Evolutionary conservation across 2,329 filamentous ascomycete genomes (phyloP).

Genomic region (Apiospora hydei): DNA sequence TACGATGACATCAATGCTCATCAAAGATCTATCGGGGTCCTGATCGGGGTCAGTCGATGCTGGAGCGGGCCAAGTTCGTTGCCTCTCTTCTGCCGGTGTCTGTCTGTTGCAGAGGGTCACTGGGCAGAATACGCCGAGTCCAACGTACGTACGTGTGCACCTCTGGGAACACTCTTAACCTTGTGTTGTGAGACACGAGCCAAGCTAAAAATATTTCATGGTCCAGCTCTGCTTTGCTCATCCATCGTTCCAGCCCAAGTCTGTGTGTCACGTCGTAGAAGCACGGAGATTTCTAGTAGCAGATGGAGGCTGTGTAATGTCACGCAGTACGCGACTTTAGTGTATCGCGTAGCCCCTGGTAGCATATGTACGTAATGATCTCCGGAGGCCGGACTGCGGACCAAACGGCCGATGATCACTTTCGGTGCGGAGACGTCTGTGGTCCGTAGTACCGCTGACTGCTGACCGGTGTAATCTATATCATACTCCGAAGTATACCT

Average conservation of each 20-base stretch:
- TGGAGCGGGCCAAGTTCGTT: not conserved
- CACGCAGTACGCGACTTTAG: not conserved
- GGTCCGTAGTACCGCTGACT: not conserved
- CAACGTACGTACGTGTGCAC: not conserved
- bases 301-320: not conserved
- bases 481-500: not conserved
- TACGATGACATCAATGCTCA: not conserved
- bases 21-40: not conserved
- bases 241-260: not conserved
- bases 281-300: not conserved
- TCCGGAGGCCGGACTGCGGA: not conserved
- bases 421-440: not conserved
- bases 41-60: not conserved
- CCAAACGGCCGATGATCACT: not conserved
- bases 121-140: not conserved
- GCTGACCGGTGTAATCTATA: not conserved
- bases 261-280: not conserved
- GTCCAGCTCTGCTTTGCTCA: not conserved
- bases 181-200: not conserved
- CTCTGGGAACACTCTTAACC: not conserved
- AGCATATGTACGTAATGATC: not conserved
- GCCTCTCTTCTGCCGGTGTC: not conserved
- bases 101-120: not conserved
- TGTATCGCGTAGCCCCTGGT: too few relatives aligned
- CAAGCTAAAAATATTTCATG: not conserved